Conservation (phyloP, 257 asterid species). For the Jasminum sambac region DNA sequence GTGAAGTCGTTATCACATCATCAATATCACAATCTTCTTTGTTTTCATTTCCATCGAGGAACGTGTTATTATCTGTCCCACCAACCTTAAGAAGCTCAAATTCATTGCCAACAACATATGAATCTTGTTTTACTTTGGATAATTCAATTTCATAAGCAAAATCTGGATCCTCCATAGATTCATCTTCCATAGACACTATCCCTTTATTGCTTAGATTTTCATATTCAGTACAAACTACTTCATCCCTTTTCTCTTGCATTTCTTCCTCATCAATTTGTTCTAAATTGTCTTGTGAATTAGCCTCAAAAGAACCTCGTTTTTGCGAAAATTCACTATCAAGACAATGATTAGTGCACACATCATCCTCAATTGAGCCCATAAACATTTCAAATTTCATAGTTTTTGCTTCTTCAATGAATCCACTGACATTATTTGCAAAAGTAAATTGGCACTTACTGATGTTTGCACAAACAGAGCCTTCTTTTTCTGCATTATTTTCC, state of each 20-base stretch:
- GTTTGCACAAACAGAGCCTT: slow-evolving; percentile 43
- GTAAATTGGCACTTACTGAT: slow-evolving; percentile 43
- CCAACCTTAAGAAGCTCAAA: neutral
- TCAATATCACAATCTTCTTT: too few relatives aligned
- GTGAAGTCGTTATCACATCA: too few relatives aligned
- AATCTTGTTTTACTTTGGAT: slow-evolving; percentile 12
- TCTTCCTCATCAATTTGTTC: neutral
- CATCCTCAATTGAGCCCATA: slow-evolving; percentile 40
- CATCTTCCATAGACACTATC: slow-evolving; percentile 24
- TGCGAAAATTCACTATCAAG: slow-evolving; percentile 14
- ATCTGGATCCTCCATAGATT: slow-evolving; percentile 35
- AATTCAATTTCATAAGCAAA: slow-evolving; percentile 48
- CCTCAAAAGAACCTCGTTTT: neutral
- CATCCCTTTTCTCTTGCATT: slow-evolving; percentile 8
- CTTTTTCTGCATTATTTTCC: slow-evolving; percentile 33
- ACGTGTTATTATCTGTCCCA: neutral
- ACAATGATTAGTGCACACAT: slow-evolving; percentile 24
- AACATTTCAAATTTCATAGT: slow-evolving; percentile 48
- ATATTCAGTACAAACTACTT: slow-evolving; percentile 7
- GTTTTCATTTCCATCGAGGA: too few relatives aligned
- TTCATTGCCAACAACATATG: slow-evolving; percentile 16
- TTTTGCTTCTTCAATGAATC: slow-evolving; percentile 47
- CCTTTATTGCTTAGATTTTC: slow-evolving; percentile 22
- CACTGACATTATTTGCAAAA: slow-evolving; percentile 39
- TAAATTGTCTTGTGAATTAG: neutral